A percentile compares a stretch with the other conserved stretches of the same genome.
Conservation (phyloP, 2,329 filamentous ascomycete species). For the Clarireedia hainanense region DNA sequence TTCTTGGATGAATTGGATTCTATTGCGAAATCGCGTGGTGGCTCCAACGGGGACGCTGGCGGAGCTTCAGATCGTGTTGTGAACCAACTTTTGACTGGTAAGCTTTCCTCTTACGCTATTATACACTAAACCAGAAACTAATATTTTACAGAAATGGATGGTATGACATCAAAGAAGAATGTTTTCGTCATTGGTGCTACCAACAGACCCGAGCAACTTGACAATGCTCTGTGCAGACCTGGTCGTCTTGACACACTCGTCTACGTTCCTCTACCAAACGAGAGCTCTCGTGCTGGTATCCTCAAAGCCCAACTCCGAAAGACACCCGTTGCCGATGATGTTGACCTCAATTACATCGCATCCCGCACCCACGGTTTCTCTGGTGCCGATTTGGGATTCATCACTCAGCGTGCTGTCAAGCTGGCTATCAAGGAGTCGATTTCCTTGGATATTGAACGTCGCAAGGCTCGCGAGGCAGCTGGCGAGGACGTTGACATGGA, state of each 20-base stretch:
- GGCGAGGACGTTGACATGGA: slow-evolving; percentile 78
- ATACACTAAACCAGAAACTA: slow-evolving; percentile 31
- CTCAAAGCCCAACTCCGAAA: slow-evolving; percentile 96
- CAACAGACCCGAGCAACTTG: slow-evolving; percentile 97
- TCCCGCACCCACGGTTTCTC: slow-evolving; percentile 98
- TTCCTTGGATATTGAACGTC: slow-evolving; percentile 75
- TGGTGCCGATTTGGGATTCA: slow-evolving; percentile 98
- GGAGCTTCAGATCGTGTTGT: slow-evolving; percentile 99
- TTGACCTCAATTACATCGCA: slow-evolving; percentile 87
- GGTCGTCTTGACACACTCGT: slow-evolving; percentile 98
- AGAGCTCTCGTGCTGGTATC: slow-evolving; percentile 80
- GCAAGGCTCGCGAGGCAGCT: slow-evolving; percentile 80
- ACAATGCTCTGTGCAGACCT: slow-evolving; percentile 94
- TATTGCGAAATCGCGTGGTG: slow-evolving; percentile 98
- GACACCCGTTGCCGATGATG: slow-evolving; percentile 81
- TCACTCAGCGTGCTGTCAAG: slow-evolving; percentile 98
- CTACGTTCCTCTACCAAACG: slow-evolving; percentile 94
- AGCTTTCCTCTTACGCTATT: slow-evolving; percentile 29
- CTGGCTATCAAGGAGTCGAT: slow-evolving; percentile 98
- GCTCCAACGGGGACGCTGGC: slow-evolving; percentile 89
- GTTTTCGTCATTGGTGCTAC: slow-evolving; percentile 99
- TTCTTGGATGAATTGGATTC: slow-evolving; percentile 99
- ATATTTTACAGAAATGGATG: slow-evolving; percentile 76
- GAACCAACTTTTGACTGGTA: slow-evolving; percentile 96
- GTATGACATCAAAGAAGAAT: slow-evolving; percentile 99